Conservation (phyloP, 495 filamentous ascomycete genomes). For the Penicillium fimorum region DNA sequence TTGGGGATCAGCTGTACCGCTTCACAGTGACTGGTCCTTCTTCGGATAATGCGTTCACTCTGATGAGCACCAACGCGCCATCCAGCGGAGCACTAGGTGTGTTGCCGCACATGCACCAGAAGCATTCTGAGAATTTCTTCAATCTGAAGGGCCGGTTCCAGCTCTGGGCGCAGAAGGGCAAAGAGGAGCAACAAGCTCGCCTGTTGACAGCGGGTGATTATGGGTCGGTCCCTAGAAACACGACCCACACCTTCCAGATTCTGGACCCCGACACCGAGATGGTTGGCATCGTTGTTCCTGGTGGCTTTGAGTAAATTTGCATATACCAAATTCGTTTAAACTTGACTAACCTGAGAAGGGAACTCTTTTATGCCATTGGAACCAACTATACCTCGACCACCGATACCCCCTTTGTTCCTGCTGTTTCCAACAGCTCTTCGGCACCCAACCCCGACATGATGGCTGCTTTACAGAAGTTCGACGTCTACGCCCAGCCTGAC, state of each 20-base stretch:
- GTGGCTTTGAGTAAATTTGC: conserved; percentile 42
- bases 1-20: conserved; percentile 28
- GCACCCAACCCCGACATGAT: conserved; percentile 18
- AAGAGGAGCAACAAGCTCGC: conserved; percentile 32
- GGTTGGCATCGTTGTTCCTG: conserved; percentile 42
- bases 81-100: conserved; percentile 30
- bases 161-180: conserved; percentile 42
- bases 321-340: neutral
- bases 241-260: conserved; percentile 47
- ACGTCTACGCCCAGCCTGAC: conserved; percentile 41
- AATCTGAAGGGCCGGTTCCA: conserved; percentile 44
- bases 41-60: conserved; percentile 40
- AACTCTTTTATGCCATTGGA: conserved; percentile 39
- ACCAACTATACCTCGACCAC: conserved; percentile 28
- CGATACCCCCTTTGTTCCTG: conserved; percentile 32
- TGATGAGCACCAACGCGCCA: conserved; percentile 44
- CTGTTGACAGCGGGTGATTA: conserved; percentile 41
- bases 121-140: conserved; percentile 49
- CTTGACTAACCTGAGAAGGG: conserved; percentile 20
- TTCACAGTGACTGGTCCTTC: conserved; percentile 45
- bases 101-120: conserved; percentile 42
- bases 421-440: conserved; percentile 12
- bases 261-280: conserved; percentile 47
- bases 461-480: conserved; percentile 29
- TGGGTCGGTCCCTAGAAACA: conserved; percentile 39